Evolutionary conservation across 2,329 filamentous ascomycete species (phyloP).

Genomic region (Arthrobotrys sphaeroides): DNA sequence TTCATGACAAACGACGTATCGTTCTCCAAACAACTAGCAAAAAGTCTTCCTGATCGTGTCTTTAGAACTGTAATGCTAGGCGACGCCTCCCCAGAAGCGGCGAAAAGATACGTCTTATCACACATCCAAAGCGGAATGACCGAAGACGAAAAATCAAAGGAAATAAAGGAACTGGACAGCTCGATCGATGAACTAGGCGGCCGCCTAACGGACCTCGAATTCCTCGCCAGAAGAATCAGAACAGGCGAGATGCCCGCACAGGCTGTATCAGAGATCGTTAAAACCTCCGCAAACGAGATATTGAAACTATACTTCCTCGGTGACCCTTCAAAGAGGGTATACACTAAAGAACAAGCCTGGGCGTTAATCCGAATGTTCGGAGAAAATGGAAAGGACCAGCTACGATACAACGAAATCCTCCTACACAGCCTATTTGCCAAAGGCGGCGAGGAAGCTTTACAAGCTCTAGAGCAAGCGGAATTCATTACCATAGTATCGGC

Average conservation of each 20-base stretch:
- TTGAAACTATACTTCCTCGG: constrained; percentile 89
- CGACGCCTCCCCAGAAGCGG: constrained; percentile 84
- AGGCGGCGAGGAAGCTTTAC: constrained; percentile 78
- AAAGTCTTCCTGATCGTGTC: constrained; percentile 87
- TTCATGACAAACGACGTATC: constrained; percentile 91
- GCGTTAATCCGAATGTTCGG: constrained; percentile 82
- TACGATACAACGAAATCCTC: constrained; percentile 87
- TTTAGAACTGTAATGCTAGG: constrained; percentile 87
- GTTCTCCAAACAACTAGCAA: constrained; percentile 85
- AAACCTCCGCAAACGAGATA: constrained; percentile 87
- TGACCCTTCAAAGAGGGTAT: constrained; percentile 68
- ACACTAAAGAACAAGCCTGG: constrained; percentile 90
- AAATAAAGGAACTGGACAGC: constrained; percentile 73
- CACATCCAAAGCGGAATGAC: constrained; percentile 69
- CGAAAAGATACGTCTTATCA: constrained; percentile 87
- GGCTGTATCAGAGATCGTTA: constrained; percentile 87
- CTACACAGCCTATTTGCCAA: constrained; percentile 78
- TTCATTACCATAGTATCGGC: constrained; percentile 78
- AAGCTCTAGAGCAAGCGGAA: constrained; percentile 83
- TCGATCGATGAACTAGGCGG: constrained; percentile 86
- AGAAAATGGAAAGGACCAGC: constrained; percentile 64
- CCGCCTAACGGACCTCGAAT: constrained; percentile 93
- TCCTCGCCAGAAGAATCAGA: constrained; percentile 87
- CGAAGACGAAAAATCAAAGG: constrained; percentile 56
- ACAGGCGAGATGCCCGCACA: constrained; percentile 82